Evolutionary conservation across 2,329 filamentous ascomycete genomes (phyloP).

Genomic region (Metarhizium guizhouense): DNA sequence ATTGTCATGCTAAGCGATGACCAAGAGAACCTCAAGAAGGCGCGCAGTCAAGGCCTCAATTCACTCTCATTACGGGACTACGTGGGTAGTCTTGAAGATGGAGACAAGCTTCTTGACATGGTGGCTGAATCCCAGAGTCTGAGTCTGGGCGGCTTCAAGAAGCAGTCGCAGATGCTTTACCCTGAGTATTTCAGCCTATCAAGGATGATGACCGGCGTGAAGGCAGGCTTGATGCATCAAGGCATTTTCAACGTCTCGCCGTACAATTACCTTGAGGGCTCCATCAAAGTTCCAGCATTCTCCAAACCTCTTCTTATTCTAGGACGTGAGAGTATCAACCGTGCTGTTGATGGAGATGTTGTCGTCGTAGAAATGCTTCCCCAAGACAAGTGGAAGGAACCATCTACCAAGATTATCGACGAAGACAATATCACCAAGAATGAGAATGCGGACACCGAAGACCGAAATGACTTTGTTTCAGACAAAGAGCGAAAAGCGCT

Average conservation of each 20-base stretch:
- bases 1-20: constrained; percentile 95
- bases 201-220: constrained; percentile 88
- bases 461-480: constrained; percentile 68
- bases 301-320: constrained; percentile 81
- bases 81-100: constrained; percentile 74
- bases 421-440: constrained; percentile 88
- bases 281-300: constrained; percentile 82
- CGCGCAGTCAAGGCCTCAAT: constrained; percentile 63
- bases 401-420: constrained; percentile 91
- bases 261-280: constrained; percentile 96
- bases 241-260: constrained; percentile 93
- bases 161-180: constrained; percentile 64
- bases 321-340: constrained; percentile 92
- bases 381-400: constrained; percentile 93
- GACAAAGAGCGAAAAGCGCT: constrained; percentile 79
- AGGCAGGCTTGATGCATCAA: constrained; percentile 82
- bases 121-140: constrained; percentile 71
- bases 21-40: constrained; percentile 75
- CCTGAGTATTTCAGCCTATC: constrained; percentile 84
- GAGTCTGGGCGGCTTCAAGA: constrained; percentile 55
- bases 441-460: constrained; percentile 83
- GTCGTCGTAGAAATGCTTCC: constrained; percentile 91
- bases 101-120: constrained; percentile 84
- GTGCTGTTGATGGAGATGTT: constrained; percentile 82
- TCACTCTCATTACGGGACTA: constrained; percentile 66